Evolutionary conservation across 2,329 filamentous ascomycete species (phyloP), one percentile per base, ranked within the genome.

Genomic region (Aureobasidium sp.): DNA sequence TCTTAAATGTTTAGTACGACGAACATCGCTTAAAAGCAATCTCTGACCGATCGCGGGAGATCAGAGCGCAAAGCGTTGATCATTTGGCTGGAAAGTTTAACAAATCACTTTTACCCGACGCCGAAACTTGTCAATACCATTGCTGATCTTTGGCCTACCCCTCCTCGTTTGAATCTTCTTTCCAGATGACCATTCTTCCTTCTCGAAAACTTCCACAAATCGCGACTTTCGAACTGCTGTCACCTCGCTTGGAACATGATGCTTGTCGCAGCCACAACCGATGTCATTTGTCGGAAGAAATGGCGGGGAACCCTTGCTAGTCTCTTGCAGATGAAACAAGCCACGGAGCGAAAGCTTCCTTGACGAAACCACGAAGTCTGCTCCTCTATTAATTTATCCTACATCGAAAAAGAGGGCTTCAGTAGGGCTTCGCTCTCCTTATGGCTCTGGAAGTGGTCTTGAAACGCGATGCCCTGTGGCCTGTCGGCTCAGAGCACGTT

Each of bases 221-320:
- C 45, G 45, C 34, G n/a, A 38, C n/a, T n/a, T 8, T 47, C 30
- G 25, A 47, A 21, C 7, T 7, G 1, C 14, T 47, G 42, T 30
- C 34, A 30, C 34, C 14, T 49, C 34, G 45, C 45, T 49, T 49
- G 34, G 16, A 35, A 35, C 4, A 14, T 12, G 17, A 29, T 35
- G 45, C 34, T 49, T 49, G 45, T 19, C 22, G 34, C 29, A 27
- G 34, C 45, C 45, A 30, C 34, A 19, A 11, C 14, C 16, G n/a
- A 49, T 30, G 24, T 30, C 32, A 49, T 49, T 49, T 14, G 45
- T 14, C 10, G 34, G 22, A 39, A 1, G 34, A 6, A 22, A 38
- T 49, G 34, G 45, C 45, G 45, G 45, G 45, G 45, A 39, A 49
- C 29, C 45, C 45, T 29, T 49, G 45, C 35, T 49, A 49, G 45